phyloP scores from a whole-genome alignment of 495 filamentous ascomycete genomes.

The Sporormia fimetaria region DNA sequence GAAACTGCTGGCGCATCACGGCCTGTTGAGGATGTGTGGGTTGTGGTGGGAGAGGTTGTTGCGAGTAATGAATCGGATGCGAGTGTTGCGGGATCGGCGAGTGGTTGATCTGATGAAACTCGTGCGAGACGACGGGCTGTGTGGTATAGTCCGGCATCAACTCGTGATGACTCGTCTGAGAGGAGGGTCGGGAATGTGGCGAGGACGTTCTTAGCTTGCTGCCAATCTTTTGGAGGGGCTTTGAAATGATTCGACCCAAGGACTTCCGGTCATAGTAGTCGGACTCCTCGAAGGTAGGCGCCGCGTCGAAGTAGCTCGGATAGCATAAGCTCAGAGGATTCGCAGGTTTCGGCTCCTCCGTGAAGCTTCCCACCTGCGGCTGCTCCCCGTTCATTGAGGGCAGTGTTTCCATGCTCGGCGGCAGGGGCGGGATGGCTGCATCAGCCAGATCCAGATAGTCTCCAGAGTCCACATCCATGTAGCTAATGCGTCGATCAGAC shows the following conservation, averaged over 20 bases:
- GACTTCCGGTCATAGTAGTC: slow-evolving; percentile 15
- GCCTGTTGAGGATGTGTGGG: too few species aligned
- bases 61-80: too few species aligned
- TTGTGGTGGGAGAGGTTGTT: too few species aligned
- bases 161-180: not conserved
- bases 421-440: slow-evolving; percentile 7
- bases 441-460: slow-evolving; percentile 10
- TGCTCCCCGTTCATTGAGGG: not conserved
- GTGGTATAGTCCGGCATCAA: slow-evolving; percentile 5
- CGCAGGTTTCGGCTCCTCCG: slow-evolving; percentile 8
- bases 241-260: slow-evolving; percentile 9
- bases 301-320: slow-evolving; percentile 17
- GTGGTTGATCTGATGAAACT: not conserved
- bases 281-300: slow-evolving; percentile 18
- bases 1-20: too few species aligned
- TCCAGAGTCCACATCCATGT: slow-evolving; percentile 19
- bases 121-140: too few species aligned
- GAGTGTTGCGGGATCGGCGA: too few species aligned
- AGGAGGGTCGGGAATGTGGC: slow-evolving; percentile 5
- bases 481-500: slow-evolving; percentile 17
- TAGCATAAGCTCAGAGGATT: slow-evolving; percentile 18
- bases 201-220: slow-evolving; percentile 7
- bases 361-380: slow-evolving; percentile 6
- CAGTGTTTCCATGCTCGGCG: not conserved
- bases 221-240: slow-evolving; percentile 11